Evolutionary conservation across 1,284 basidiomycete species (phyloP).

Genomic region (Cryptococcus neoformans): DNA sequence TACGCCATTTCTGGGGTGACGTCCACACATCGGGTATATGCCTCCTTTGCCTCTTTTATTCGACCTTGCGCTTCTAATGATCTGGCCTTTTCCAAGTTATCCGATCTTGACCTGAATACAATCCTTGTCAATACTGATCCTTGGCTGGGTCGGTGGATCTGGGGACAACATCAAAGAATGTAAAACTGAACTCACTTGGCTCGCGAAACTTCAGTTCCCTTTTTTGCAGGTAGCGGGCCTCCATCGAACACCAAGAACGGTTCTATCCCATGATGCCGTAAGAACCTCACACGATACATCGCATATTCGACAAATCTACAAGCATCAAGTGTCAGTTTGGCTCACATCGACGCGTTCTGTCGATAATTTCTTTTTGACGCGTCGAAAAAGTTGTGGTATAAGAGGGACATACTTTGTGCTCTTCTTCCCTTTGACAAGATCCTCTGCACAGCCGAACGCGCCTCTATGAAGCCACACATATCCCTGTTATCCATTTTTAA

Average conservation of each 20-base stretch:
- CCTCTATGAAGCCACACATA: slow-evolving; percentile 99
- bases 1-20: slow-evolving; percentile 97
- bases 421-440: slow-evolving; percentile 76
- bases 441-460: slow-evolving; percentile 84
- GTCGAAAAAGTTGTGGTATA: neutral
- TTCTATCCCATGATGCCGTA: slow-evolving; percentile 77
- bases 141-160: too few species aligned
- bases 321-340: slow-evolving; percentile 6
- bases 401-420: slow-evolving; percentile 68
- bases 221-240: slow-evolving; percentile 90
- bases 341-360: neutral
- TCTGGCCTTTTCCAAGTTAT: slow-evolving; percentile 60
- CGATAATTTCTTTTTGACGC: slow-evolving; percentile 7
- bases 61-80: slow-evolving; percentile 72
- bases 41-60: slow-evolving; percentile 75
- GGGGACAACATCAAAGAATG: neutral
- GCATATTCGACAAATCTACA: slow-evolving; percentile 90
- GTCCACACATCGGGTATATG: slow-evolving; percentile 87
- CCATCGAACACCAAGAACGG: slow-evolving; percentile 98
- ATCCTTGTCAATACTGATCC: neutral
- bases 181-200: slow-evolving; percentile 51
- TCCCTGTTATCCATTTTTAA: slow-evolving; percentile 54
- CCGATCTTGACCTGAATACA: slow-evolving; percentile 48
- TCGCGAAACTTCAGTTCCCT: slow-evolving; percentile 79
- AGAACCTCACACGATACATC: slow-evolving; percentile 82